A percentile compares a stretch with the other conserved stretches of the same genome.
Conservation (phyloP, 2,329 filamentous ascomycete species). For the Alternaria sp. region DNA sequence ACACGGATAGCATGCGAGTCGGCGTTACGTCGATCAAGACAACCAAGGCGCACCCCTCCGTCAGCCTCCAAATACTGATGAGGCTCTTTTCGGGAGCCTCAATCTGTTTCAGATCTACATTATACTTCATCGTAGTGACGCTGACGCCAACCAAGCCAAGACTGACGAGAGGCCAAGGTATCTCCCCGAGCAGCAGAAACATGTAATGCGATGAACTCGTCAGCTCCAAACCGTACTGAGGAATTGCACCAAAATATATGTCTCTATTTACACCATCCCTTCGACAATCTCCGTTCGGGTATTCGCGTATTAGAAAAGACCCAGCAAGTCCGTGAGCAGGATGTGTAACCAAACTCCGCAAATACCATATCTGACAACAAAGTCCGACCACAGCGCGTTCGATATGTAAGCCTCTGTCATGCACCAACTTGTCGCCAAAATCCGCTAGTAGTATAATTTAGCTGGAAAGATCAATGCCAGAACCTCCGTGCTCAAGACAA, state of each 20-base stretch:
- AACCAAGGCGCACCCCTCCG: neutral
- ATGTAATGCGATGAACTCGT: neutral
- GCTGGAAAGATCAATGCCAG: neutral
- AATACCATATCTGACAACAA: neutral
- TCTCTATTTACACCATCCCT: neutral
- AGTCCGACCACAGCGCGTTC: neutral
- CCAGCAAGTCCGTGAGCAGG: neutral
- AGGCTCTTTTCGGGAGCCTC: neutral
- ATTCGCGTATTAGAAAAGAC: neutral
- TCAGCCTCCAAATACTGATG: neutral
- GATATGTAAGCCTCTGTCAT: neutral
- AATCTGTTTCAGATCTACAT: neutral
- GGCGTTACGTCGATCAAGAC: neutral
- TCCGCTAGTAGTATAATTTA: neutral
- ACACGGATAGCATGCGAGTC: neutral
- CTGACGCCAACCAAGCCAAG: neutral
- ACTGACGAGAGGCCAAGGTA: neutral
- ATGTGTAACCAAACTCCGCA: neutral
- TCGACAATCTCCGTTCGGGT: neutral
- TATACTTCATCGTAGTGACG: neutral
- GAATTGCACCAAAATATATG: neutral
- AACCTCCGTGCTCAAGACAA: neutral
- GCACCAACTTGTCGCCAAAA: neutral
- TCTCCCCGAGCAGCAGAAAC: slow-evolving; percentile 1
- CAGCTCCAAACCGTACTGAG: neutral